Conservation (phyloP, 805 yeast species). For the Candida multigemmis region DNA sequence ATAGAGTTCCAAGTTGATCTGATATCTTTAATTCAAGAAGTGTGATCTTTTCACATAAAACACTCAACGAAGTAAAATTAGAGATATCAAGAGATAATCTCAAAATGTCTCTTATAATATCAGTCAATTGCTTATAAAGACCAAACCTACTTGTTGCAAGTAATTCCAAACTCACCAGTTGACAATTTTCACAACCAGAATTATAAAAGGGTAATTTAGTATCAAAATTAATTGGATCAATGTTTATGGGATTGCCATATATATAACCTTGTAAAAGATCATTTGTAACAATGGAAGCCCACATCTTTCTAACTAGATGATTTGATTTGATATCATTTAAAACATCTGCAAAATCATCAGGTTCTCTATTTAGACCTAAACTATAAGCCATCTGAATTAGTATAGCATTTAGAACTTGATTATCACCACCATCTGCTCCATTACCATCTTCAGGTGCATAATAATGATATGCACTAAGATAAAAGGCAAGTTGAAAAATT, state of each 20-base stretch:
- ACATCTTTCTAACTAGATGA: constrained; percentile 48
- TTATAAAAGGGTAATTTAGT: constrained; percentile 39
- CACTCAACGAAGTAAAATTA: constrained; percentile 27
- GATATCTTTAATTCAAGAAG: constrained; percentile 25
- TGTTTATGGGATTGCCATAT: constrained; percentile 39
- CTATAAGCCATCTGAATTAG: constrained; percentile 30
- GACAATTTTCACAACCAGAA: constrained; percentile 28
- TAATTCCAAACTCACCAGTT: constrained; percentile 32
- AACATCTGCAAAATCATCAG: constrained; percentile 17
- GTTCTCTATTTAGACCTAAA: constrained; percentile 32
- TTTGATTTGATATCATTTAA: constrained; percentile 17
- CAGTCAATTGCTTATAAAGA: constrained; percentile 17
- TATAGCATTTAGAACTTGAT: constrained; percentile 16
- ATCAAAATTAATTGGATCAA: constrained; percentile 35
- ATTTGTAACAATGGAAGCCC: constrained; percentile 40
- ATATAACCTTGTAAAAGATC: constrained; percentile 39
- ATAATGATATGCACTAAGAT: constrained; percentile 17
- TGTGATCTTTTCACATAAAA: constrained; percentile 22
- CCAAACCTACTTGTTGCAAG: constrained; percentile 24
- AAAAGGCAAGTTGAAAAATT: constrained; percentile 21
- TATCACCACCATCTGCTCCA: constrained; percentile 31
- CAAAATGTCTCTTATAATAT: constrained; percentile 21
- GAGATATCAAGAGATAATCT: constrained; percentile 30
- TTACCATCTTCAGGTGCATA: constrained; percentile 35
- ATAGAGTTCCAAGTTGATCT: constrained; percentile 17